Percentiles rank a stretch among this genome's conserved stretches.
Evolutionary conservation across 2,329 filamentous ascomycete species (phyloP).

Genomic region (Monosporascus sp.): DNA sequence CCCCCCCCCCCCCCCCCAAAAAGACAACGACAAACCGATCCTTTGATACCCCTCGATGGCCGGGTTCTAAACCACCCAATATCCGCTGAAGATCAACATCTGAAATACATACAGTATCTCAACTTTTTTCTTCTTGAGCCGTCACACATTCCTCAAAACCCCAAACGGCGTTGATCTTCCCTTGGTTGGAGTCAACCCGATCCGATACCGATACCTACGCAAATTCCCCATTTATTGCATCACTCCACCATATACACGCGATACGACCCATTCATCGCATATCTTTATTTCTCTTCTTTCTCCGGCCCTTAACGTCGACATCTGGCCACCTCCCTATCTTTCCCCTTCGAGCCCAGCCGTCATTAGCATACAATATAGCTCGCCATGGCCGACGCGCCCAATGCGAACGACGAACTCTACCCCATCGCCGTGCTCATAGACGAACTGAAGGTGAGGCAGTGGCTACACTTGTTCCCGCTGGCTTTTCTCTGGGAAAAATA

Average conservation of each 20-base stretch:
- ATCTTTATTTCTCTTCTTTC: background rate
- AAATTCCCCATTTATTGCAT: background rate
- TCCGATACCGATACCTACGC: background rate
- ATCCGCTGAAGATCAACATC: background rate
- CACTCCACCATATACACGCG: background rate
- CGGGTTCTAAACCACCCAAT: background rate
- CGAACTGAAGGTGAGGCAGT: constrained; percentile 80
- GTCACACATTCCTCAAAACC: background rate
- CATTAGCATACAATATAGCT: constrained; percentile 21
- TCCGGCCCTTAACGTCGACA: no score
- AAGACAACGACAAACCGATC: background rate
- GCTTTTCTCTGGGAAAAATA: constrained; percentile 6
- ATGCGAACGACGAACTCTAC: constrained; percentile 97
- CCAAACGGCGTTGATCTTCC: background rate
- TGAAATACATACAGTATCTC: background rate
- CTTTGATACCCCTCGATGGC: background rate
- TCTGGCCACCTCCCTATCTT: no score
- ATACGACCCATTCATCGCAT: background rate
- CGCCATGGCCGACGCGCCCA: constrained; percentile 83
- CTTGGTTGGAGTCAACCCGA: background rate
- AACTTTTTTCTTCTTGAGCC: background rate
- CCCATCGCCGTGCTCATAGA: constrained; percentile 99
- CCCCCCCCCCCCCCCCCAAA: background rate
- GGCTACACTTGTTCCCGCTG: constrained; percentile 10
- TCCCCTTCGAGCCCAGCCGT: no score